Base-by-base conservation (phyloP, 108 stramenopile genomes). In the Aurantiochytrium sp. region DNA sequence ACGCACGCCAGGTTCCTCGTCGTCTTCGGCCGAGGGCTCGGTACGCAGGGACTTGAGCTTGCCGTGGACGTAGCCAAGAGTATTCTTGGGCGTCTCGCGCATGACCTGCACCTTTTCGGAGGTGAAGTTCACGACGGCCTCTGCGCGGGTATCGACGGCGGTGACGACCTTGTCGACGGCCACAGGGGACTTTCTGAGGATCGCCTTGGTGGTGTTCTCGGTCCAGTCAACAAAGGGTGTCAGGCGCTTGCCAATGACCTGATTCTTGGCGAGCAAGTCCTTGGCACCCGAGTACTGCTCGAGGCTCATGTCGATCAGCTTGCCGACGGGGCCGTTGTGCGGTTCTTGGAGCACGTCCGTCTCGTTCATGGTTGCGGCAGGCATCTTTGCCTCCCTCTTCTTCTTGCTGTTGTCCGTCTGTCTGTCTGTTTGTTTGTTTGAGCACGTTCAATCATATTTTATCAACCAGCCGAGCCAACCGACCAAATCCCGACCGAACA, bases 161-260 rank as follows among this genome's bases (percentile, higher is more conserved):
- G 49, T 51, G 49, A 83, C 73, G 49, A 83, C 73, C 44, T 83
- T 53, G 49, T 83, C 73, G 49, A 83, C 73, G 23, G 44, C 49
- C 43, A 83, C 51, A 1, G 73, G 73, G 73, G 49, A 51, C 73
- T 83, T 83, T 53, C n/a, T 83, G 18, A 83, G 73, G 23, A 83
- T 53, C 16, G 73, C 44, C 73, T 83, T 83, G 73, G 73, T 83
- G 73, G 73, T 83, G 49, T 83, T 53, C 4, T 83, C 73, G 23
- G 73, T 83, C 49, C 51, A 83, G 73, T 83, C 51, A 10, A 83
- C 49, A 44, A 83, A 21, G 8, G 73, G 73, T 5, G 49, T 53
- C 49, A 83, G 49, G 73, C 73, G 73, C 51, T 47, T 47, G 44
- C 73, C 73, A 2, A 83, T 47, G 23, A n/a, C 51, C 73, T 83